Evolutionary conservation across 2,329 filamentous ascomycete genomes (phyloP).

Genomic region (Aureobasidium vineae): DNA sequence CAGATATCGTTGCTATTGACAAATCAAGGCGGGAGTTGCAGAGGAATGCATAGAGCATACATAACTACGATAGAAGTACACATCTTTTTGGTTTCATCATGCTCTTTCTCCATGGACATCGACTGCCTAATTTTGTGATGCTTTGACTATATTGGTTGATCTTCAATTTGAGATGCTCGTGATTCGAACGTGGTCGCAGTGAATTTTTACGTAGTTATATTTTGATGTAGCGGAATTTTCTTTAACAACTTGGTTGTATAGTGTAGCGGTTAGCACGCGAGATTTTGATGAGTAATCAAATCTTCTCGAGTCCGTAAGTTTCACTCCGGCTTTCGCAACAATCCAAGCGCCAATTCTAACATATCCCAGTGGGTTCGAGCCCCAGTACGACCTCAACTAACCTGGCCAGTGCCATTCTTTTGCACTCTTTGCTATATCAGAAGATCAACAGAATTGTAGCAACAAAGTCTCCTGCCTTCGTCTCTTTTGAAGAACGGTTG

Average conservation of each 20-base stretch:
- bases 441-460: too few relatives aligned
- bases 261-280: slow-evolving; percentile 25
- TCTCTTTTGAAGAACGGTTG: not conserved
- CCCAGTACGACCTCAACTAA: slow-evolving; percentile 8
- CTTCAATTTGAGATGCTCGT: too few relatives aligned
- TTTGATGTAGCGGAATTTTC: not conserved
- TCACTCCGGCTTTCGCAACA: not conserved
- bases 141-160: too few relatives aligned
- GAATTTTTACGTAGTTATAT: not conserved
- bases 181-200: too few relatives aligned
- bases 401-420: not conserved
- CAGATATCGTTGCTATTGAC: too few relatives aligned
- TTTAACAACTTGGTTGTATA: slow-evolving; percentile 16
- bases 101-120: too few relatives aligned
- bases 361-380: slow-evolving; percentile 8
- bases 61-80: too few relatives aligned
- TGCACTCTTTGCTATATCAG: not conserved
- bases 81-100: too few relatives aligned
- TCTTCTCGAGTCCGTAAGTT: slow-evolving; percentile 18
- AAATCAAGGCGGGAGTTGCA: too few relatives aligned
- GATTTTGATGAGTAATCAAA: slow-evolving; percentile 21
- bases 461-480: not conserved
- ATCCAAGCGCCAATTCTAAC: not conserved
- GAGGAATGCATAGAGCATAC: too few relatives aligned
- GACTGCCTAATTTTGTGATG: too few relatives aligned